Percentiles rank a stretch among this genome's conserved stretches.
Conservation (phyloP, 2,329 filamentous ascomycete species). For the Cytospora piceae region DNA sequence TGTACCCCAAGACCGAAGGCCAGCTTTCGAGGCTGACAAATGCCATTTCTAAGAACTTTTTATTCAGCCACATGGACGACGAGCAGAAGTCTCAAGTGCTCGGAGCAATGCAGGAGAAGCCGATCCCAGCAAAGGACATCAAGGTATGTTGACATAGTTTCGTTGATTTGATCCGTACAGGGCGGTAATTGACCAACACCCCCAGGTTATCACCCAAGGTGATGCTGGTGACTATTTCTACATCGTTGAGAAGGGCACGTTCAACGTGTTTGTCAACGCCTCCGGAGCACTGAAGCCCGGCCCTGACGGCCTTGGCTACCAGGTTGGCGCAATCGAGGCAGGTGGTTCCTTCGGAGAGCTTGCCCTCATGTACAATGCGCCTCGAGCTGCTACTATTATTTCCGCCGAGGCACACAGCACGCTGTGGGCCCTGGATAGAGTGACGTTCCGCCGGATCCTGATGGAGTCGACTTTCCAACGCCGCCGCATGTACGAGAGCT, state of each 20-base stretch:
- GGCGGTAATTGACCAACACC: slow-evolving; percentile 16
- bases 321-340: slow-evolving; percentile 80
- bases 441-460: slow-evolving; percentile 95
- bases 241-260: slow-evolving; percentile 87
- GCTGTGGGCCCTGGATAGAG: slow-evolving; percentile 91
- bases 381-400: slow-evolving; percentile 90
- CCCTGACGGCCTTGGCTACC: slow-evolving; percentile 77
- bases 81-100: slow-evolving; percentile 88
- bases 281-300: slow-evolving; percentile 79
- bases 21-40: slow-evolving; percentile 78
- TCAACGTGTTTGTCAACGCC: slow-evolving; percentile 88
- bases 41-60: slow-evolving; percentile 86
- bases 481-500: slow-evolving; percentile 94
- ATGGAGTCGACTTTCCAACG: slow-evolving; percentile 98
- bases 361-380: slow-evolving; percentile 98
- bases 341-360: slow-evolving; percentile 96
- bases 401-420: slow-evolving; percentile 78
- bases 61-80: slow-evolving; percentile 93
- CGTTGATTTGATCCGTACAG: slow-evolving; percentile 7
- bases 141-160: slow-evolving; percentile 51
- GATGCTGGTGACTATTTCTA: slow-evolving; percentile 98
- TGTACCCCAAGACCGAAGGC: slow-evolving; percentile 79
- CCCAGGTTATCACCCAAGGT: slow-evolving; percentile 89
- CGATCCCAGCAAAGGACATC: slow-evolving; percentile 87
- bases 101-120: slow-evolving; percentile 90